Base-by-base conservation (phyloP, 2,329 filamentous ascomycete genomes). In the Arachnomyces sp. region DNA sequence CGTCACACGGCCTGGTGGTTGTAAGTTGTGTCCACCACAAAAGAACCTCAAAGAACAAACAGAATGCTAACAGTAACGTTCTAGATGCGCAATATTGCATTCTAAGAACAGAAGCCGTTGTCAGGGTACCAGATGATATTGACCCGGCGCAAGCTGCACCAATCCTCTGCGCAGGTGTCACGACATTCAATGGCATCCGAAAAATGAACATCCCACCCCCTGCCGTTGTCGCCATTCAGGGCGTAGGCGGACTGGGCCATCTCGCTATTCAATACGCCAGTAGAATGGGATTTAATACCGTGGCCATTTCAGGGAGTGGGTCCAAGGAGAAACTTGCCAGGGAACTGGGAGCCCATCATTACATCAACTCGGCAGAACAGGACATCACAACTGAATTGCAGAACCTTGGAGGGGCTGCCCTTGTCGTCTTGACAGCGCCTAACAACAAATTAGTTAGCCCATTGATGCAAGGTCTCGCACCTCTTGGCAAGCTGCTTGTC, bases 1-100 rank as follows among this genome's bases (percentile, higher is more conserved):
- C 9, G 71, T 84, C 4, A 75, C 66, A 3, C 66, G 64, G 30
- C 71, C 84, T 47, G 85, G 85, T 37, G 85, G 84, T 28, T 87
- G 68, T 71, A 53, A 50, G 65, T 50, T 11, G 28, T 7, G 2
- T 18, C 25, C 15, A 4, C 17, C 14, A n/a, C n/a, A n/a, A n/a
- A n/a, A n/a, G n/a, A n/a, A n/a, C 11, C 28, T 15, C 36, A 17
- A 12, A 8, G n/a, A 16, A 8, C 30, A 31, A 11, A 28, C 21
- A 33, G n/a, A 5, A 25, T 25, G 9, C 38, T 44, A 25, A 45
- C 30, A n/a, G 13, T 7, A 13, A 21, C 9, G 7, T 31, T 34
- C 25, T 16, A 61, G 60, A 65, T 43, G 63, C 53, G 9, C 54
- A 67, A 52, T 66, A 67, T 41, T 60, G 57, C 39, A 47, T 50